phyloP scores from a whole-genome alignment of 768 basidiomycete genomes.

The Suillus sp. region DNA sequence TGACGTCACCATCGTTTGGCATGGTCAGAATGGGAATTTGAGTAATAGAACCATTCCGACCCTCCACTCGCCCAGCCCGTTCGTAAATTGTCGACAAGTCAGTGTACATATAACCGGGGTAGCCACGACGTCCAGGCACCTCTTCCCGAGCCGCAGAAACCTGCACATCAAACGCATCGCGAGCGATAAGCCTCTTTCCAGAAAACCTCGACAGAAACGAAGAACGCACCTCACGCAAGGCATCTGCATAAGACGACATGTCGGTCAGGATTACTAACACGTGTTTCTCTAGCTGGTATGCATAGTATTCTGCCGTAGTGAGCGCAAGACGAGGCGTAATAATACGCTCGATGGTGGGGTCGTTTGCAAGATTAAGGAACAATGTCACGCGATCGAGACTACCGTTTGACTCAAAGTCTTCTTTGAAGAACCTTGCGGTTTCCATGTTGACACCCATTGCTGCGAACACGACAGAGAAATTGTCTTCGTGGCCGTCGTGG shows the following conservation, averaged over 20 bases:
- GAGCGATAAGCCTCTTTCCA: conserved; percentile 14
- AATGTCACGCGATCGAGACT: conserved; percentile 96
- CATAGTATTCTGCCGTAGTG: conserved; percentile 99
- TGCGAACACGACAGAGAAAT: conserved; percentile 99
- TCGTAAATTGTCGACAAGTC: conserved; percentile 99
- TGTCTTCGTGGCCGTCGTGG: conserved; percentile 99
- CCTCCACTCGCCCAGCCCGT: conserved; percentile 96
- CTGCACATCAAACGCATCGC: conserved; percentile 17
- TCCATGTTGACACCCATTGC: conserved; percentile 99
- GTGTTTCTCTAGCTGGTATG: conserved; percentile 99
- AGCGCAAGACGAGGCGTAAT: conserved; percentile 97
- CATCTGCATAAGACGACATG: conserved; percentile 98
- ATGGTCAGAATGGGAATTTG: conserved; percentile 99
- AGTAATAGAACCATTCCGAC: conserved; percentile 98
- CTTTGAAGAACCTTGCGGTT: conserved; percentile 99
- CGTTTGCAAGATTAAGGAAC: conserved; percentile 98
- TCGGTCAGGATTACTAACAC: conserved; percentile 98
- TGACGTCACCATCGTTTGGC: conserved; percentile 92
- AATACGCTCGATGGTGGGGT: conserved; percentile 99
- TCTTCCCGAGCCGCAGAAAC: conserved; percentile 99
- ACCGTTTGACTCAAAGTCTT: conserved; percentile 99
- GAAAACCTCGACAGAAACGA: conserved; percentile 12
- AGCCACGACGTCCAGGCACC: conserved; percentile 98
- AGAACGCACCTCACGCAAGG: conserved; percentile 80
- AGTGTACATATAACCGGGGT: conserved; percentile 98